Conservation (phyloP, 139 green algal genomes). For the Limnomonas spitsbergensis region DNA sequence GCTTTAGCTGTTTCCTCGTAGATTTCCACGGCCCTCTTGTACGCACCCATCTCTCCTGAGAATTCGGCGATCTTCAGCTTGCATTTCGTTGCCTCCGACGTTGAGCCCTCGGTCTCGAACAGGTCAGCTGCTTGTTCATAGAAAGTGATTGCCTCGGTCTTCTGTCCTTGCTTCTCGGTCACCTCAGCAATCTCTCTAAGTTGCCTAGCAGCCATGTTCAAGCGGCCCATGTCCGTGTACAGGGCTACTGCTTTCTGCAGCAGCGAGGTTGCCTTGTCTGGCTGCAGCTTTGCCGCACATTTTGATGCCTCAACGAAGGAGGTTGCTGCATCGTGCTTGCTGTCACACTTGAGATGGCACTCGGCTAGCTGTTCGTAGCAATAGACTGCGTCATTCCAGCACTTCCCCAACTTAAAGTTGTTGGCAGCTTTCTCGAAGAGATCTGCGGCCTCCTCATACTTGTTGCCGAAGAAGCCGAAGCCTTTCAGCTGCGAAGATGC, state of each 20-base stretch:
- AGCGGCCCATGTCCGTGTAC: constrained; percentile 91
- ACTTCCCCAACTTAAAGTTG: constrained; percentile 93
- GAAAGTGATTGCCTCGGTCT: constrained; percentile 72
- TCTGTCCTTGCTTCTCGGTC: constrained; percentile 74
- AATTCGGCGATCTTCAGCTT: constrained; percentile 73
- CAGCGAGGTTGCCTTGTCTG: constrained; percentile 26
- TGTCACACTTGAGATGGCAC: constrained; percentile 83
- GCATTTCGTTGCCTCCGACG: constrained; percentile 76
- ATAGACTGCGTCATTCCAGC: constrained; percentile 69
- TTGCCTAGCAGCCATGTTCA: constrained; percentile 90
- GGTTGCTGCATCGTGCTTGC: constrained; percentile 81
- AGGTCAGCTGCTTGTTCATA: constrained; percentile 86
- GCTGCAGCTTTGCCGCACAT: constrained; percentile 67
- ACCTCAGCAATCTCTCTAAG: constrained; percentile 81
- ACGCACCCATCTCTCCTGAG: constrained; percentile 64
- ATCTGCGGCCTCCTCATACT: constrained; percentile 91
- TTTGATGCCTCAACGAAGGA: constrained; percentile 85
- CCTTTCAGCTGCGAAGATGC: constrained; percentile 70
- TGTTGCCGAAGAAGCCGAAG: constrained; percentile 73
- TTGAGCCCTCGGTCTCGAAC: constrained; percentile 76
- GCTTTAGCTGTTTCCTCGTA: constrained; percentile 38
- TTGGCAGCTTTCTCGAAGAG: constrained; percentile 89
- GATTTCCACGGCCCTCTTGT: constrained; percentile 35
- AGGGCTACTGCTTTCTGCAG: constrained; percentile 72
- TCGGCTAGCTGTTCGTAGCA: constrained; percentile 76